These are phyloP conservation scores for Planoprotostelium fungivorum DNA, from an alignment of 78 protist species.

Conservation along the genomic window DNA sequence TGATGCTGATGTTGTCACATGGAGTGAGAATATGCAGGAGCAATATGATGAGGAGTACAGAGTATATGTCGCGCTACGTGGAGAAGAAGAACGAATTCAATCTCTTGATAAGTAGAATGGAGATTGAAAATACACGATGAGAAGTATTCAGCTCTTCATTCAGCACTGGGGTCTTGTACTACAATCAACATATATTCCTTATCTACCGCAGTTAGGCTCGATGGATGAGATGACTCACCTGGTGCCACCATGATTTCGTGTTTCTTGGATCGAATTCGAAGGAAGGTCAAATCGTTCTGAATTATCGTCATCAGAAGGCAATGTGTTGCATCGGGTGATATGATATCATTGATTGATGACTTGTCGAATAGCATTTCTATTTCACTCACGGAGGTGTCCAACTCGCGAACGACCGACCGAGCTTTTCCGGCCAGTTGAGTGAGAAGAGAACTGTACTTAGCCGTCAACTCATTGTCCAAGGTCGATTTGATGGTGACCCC, in stretches of 20 bases:
- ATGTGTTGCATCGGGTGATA: not conserved
- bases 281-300: conserved; percentile 72
- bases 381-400: conserved; percentile 50
- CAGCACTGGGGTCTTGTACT: conserved; percentile 11
- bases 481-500: conserved; percentile 65
- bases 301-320: not conserved
- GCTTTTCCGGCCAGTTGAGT: conserved; percentile 59
- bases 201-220: not conserved
- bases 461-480: conserved; percentile 30
- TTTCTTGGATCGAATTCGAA: conserved; percentile 74
- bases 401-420: conserved; percentile 62
- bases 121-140: too few relatives aligned
- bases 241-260: conserved; percentile 83
- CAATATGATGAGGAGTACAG: too few relatives aligned
- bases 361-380: not conserved
- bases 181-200: conserved; percentile 31
- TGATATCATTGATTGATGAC: too few relatives aligned
- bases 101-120: too few relatives aligned
- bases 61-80: too few relatives aligned
- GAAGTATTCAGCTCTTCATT: too few relatives aligned
- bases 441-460: conserved; percentile 63
- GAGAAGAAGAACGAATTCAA: too few relatives aligned
- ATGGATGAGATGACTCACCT: conserved; percentile 3
- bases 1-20: too few relatives aligned
- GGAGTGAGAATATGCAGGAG: too few relatives aligned